Base-by-base conservation (phyloP, 148 eudicot genomes). In the Linanthus parryae region DNA sequence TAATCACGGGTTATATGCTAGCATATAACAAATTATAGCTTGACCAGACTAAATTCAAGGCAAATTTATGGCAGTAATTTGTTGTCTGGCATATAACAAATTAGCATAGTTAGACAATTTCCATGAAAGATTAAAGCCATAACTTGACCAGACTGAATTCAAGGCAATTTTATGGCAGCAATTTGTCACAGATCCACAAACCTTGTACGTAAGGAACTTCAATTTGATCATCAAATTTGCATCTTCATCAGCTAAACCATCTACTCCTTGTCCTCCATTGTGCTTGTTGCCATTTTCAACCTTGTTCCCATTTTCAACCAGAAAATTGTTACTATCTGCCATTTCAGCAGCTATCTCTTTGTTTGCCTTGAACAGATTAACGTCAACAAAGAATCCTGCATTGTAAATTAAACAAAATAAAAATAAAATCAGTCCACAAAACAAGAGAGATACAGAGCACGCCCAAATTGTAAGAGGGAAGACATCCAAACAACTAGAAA, bases 181-280 rank as follows among this genome's bases (percentile, higher is more conserved):
- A 4, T 36, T n/a, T 37, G 16, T 20, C 22, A 37, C 18, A 21
- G 30, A 28, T 5, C 19, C 22, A 23, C 56, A 35, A 33, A 83
- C 98, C 90, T 91, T 91, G 57, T 91, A 91, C 30, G 98, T 71
- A 43, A 91, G 89, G 59, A 91, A 91, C 64, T 91, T 91, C 76
- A 91, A 56, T 72, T 91, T 91, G 62, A 83, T 77, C 98, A 91
- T 91, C 68, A 91, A 69, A 67, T 91, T 86, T 37, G 95, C 94
- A 71, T 86, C 95, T 71, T 86, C 94, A 64, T 91, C 95, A 48
- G 98, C 89, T 65, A 91, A 81, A 49, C 70, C 77, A 65, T 74
- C 74, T 58, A 57, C 60, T 46, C 47, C 72, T 23, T 58, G 37
- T 51, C 36, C 63, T 21, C 46, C 77, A 61, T 52, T 61, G 65